Evolutionary conservation across 2,329 filamentous ascomycete species (phyloP).

Genomic region (Apiospora arundinis): DNA sequence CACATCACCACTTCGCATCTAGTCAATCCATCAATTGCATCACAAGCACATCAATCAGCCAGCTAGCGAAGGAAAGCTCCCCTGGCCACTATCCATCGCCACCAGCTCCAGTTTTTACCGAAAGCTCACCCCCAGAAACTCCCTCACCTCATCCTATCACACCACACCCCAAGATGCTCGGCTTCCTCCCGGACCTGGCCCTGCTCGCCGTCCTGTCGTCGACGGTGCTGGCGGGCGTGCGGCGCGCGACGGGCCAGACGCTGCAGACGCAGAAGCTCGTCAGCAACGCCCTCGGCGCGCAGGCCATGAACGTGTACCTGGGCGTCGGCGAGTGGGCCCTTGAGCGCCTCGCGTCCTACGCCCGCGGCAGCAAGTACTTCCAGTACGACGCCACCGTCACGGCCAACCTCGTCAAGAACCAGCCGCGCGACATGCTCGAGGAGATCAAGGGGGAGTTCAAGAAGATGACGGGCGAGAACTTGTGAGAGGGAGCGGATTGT

Average conservation of each 20-base stretch:
- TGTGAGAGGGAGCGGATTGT: background rate
- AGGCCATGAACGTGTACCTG: background rate
- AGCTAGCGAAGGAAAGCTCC: too few species aligned
- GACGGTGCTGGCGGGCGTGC: constrained; percentile 25
- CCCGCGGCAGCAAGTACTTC: constrained; percentile 17
- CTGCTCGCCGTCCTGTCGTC: constrained; percentile 24
- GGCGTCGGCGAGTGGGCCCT: constrained; percentile 19
- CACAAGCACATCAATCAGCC: too few species aligned
- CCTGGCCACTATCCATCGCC: too few species aligned
- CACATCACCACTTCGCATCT: background rate
- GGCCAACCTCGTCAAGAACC: constrained; percentile 18
- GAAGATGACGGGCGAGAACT: constrained; percentile 13
- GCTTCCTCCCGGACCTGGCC: constrained; percentile 25
- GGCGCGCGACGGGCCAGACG: constrained; percentile 21
- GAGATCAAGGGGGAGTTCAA: constrained; percentile 22
- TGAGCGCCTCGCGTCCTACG: constrained; percentile 12
- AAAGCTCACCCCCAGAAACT: too few species aligned
- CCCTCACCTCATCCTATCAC: too few species aligned
- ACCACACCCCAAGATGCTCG: constrained; percentile 1
- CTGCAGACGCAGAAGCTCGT: constrained; percentile 17
- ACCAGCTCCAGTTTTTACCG: too few species aligned
- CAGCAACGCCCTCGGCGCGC: constrained; percentile 3
- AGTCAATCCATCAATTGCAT: background rate
- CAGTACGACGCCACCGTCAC: constrained; percentile 15
- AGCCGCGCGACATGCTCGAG: constrained; percentile 21